Evolutionary conservation across 805 yeast species (phyloP), one percentile per base, ranked within the genome.

Genomic region (Cyberlindnera japonica): DNA sequence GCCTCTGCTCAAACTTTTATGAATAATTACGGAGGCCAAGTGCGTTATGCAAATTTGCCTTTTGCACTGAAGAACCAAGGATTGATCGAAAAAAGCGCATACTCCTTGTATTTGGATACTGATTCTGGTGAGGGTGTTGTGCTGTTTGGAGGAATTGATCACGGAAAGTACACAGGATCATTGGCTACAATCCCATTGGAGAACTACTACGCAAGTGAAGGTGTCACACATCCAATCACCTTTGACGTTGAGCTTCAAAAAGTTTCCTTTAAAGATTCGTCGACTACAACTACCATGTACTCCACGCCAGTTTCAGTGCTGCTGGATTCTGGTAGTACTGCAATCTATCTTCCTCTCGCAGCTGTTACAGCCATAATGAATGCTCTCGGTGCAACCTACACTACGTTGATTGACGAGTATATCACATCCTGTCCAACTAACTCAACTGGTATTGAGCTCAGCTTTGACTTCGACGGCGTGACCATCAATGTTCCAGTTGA

Each of bases 61-160:
- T 57, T 58, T 16, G 51, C 51, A 20, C 58, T 85, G 61, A 75
- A 71, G 43, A 53, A 64, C 14, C 70, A 71, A 33, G 83, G 83
- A 0, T 53, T 71, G 23, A 81, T 75, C 44, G 57, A 67, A 29
- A 69, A 70, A 37, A 67, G 67, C 18, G 71, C 75, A 1, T 83
- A 80, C 58, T 80, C 88, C 0, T 61, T 83, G 43, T 79, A 67
- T 50, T 64, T 82, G 51, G n/a, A 47, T 45, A 14, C 36, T 4
- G 62, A 58, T 10, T 54, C 68, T 1, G 43, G 53, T n/a, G 32
- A 31, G 13, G 84, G 84, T 1, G 57, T 71, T 4, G 64, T 82
- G 15, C 54, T 82, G 37, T 81, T 82, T 64, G 88, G 89, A 13
- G 88, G 79, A 10, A 62, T 76, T 25, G 88, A 81, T 50, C 64